A percentile compares a stretch with the other conserved stretches of the same genome.
phyloP scores from a whole-genome alignment of 495 filamentous ascomycete genomes.

The Ascodesmis nigricans region DNA sequence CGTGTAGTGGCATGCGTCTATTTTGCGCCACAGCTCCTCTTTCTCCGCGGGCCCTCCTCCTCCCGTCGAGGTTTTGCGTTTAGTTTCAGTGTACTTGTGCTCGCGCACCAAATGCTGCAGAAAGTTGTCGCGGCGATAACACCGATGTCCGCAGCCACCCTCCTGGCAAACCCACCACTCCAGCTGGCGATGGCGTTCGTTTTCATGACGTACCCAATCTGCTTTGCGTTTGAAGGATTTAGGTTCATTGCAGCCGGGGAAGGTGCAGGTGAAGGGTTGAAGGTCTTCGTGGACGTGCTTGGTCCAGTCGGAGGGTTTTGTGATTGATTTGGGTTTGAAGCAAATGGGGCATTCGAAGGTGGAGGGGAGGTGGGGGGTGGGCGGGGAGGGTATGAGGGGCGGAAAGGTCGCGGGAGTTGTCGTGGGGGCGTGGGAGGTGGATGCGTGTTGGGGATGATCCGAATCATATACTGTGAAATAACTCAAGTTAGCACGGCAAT shows the following conservation, averaged over 20 bases:
- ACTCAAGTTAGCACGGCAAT: no score
- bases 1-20: constrained; percentile 58
- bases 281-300: constrained; percentile 95
- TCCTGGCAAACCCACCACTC: constrained; percentile 83
- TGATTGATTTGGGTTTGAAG: constrained; percentile 72
- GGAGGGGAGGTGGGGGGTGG: constrained; percentile 54
- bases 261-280: constrained; percentile 89
- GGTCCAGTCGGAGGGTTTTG: constrained; percentile 94
- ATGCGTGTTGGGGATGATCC: no score
- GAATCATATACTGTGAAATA: no score
- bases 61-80: constrained; percentile 26
- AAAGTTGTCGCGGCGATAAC: constrained; percentile 88
- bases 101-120: constrained; percentile 86
- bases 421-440: constrained; percentile 34
- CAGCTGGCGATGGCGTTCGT: constrained; percentile 73
- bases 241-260: constrained; percentile 58
- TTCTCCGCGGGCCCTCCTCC: constrained; percentile 14
- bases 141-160: constrained; percentile 60
- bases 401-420: no score
- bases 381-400: constrained; percentile 58
- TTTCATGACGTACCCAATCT: constrained; percentile 93
- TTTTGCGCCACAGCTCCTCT: constrained; percentile 45
- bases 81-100: constrained; percentile 72
- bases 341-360: constrained; percentile 87
- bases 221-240: constrained; percentile 96